Evolutionary conservation across 2,329 filamentous ascomycete genomes (phyloP).

Genomic region (Blastomyces silverae): DNA sequence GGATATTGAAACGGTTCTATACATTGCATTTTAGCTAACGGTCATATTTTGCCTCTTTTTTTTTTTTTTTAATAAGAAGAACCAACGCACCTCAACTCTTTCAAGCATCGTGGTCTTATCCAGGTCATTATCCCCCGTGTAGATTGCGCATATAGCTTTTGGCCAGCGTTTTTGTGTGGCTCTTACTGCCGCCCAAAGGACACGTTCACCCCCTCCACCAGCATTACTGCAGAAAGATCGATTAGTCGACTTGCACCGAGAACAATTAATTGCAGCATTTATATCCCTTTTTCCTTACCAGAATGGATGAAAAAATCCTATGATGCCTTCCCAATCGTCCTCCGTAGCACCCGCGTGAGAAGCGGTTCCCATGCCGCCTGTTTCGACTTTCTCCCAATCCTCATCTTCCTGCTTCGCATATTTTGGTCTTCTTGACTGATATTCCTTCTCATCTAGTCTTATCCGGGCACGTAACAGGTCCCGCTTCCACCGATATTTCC

Average conservation of each 20-base stretch:
- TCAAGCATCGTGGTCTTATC: conserved; percentile 71
- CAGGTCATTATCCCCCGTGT: conserved; percentile 89
- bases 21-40: conserved; percentile 15
- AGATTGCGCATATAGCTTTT: conserved; percentile 80
- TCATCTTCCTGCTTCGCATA: conserved; percentile 47
- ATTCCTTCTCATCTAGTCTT: conserved; percentile 39
- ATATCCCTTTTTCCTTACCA: conserved; percentile 53
- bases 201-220: conserved; percentile 88
- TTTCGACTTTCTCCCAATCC: conserved; percentile 64
- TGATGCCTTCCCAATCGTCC: conserved; percentile 70
- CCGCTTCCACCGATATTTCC: conserved; percentile 57
- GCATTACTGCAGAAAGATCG: conserved; percentile 60
- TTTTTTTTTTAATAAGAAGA: background rate
- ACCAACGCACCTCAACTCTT: conserved; percentile 57
- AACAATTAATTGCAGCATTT: conserved; percentile 14
- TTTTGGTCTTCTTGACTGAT: conserved; percentile 26
- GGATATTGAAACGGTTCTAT: conserved; percentile 84
- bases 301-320: conserved; percentile 97
- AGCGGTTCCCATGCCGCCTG: conserved; percentile 43
- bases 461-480: conserved; percentile 48
- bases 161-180: conserved; percentile 87
- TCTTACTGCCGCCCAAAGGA: conserved; percentile 90
- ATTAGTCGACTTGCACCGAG: conserved; percentile 3
- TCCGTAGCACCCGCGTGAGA: conserved; percentile 42
- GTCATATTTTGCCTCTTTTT: conserved; percentile 1